These are phyloP conservation scores for Vanrija sp. DNA, from an alignment of 1,284 basidiomycete species.

Conservation along the genomic window DNA sequence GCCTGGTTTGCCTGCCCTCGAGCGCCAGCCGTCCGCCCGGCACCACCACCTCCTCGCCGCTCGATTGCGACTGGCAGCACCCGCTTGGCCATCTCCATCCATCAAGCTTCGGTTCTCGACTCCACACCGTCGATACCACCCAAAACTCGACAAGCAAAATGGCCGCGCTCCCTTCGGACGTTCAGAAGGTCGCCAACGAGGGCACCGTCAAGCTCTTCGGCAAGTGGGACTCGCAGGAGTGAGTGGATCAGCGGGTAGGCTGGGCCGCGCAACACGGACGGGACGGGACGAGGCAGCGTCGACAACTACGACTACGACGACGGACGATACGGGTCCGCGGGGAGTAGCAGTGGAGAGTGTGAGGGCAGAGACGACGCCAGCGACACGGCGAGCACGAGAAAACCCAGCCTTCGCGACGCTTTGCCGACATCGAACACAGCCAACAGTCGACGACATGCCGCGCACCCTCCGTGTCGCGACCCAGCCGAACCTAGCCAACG, in stretches of 20 bases:
- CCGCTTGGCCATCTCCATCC: neutral
- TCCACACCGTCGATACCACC: conserved; percentile 4
- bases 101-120: conserved; percentile 4
- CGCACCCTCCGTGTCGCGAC: neutral
- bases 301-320: neutral
- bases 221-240: conserved; percentile 96
- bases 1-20: too few species aligned
- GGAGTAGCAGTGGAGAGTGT: neutral
- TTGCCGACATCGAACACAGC: neutral
- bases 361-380: neutral
- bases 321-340: neutral
- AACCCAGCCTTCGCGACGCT: too few species aligned
- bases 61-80: neutral
- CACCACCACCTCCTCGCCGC: neutral
- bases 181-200: conserved; percentile 75
- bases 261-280: neutral
- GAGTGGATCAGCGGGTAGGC: conserved; percentile 50
- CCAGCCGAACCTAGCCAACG: too few species aligned
- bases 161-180: conserved; percentile 69
- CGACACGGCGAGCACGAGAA: neutral
- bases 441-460: neutral
- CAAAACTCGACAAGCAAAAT: conserved; percentile 28
- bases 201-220: conserved; percentile 82
- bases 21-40: too few species aligned
- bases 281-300: neutral